Conservation (phyloP, 495 filamentous ascomycete species). For the Aspergillus indologenus region DNA sequence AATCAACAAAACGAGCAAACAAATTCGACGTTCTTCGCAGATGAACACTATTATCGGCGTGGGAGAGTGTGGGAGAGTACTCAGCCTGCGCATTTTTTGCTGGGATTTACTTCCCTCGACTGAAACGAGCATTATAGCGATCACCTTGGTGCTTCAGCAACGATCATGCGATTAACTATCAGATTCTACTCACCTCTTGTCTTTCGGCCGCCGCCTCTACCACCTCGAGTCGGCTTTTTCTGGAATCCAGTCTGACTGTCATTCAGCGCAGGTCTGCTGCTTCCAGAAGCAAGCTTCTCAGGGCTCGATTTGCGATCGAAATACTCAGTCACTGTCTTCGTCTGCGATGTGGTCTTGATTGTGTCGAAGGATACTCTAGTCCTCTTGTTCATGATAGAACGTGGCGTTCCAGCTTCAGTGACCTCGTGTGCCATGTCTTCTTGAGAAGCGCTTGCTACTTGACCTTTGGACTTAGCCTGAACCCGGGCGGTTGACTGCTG, state of each 20-base stretch:
- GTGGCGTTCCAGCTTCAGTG: neutral
- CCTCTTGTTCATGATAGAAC: constrained; percentile 9
- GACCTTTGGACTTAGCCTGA: neutral
- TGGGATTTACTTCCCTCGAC: constrained; percentile 7
- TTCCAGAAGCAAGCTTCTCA: constrained; percentile 18
- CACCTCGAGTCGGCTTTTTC: constrained; percentile 12
- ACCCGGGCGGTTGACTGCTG: constrained; percentile 1
- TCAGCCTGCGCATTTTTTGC: neutral
- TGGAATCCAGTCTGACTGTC: constrained; percentile 3
- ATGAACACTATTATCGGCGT: neutral
- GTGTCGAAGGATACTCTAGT: constrained; percentile 3
- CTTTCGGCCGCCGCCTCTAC: constrained; percentile 19
- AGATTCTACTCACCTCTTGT: constrained; percentile 24
- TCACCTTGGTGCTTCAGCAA: constrained; percentile 26
- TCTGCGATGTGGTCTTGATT: neutral
- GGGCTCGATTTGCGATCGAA: constrained; percentile 22
- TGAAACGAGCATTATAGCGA: constrained; percentile 37
- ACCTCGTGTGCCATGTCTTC: neutral
- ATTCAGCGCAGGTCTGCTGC: constrained; percentile 17
- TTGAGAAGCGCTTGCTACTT: neutral
- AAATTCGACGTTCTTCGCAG: neutral
- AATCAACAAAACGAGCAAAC: neutral
- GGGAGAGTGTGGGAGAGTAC: neutral
- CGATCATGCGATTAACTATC: neutral
- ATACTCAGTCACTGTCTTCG: constrained; percentile 10